These are phyloP conservation scores for Dothistroma septosporum DNA, from an alignment of 2,329 filamentous ascomycete genomes.

Conservation along the genomic window DNA sequence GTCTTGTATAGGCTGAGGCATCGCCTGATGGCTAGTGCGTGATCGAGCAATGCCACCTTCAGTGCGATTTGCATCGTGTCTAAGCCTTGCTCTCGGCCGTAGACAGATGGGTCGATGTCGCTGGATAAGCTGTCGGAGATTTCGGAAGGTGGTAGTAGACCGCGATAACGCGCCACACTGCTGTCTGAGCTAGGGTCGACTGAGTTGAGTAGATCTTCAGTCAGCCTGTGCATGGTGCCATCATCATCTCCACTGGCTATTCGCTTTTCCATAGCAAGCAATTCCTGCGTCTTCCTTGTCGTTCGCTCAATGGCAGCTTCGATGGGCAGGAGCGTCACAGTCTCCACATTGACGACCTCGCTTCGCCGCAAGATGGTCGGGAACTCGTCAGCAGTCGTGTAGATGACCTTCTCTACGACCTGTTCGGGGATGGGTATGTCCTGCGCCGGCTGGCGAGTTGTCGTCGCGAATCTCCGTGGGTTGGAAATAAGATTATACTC, in stretches of 20 bases:
- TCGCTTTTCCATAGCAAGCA: constrained; percentile 70
- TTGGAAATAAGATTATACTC: constrained; percentile 79
- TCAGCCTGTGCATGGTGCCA: constrained; percentile 58
- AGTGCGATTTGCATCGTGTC: constrained; percentile 70
- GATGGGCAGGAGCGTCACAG: constrained; percentile 65
- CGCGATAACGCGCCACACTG: constrained; percentile 73
- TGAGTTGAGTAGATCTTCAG: constrained; percentile 72
- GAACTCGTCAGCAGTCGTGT: constrained; percentile 78
- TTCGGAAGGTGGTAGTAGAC: constrained; percentile 57
- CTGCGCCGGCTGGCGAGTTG: constrained; percentile 61
- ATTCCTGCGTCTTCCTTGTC: constrained; percentile 82
- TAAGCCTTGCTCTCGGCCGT: constrained; percentile 35
- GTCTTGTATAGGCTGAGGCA: constrained; percentile 64
- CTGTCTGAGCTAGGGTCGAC: constrained; percentile 70
- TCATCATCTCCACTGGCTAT: constrained; percentile 59
- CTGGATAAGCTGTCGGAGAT: constrained; percentile 41
- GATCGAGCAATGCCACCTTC: constrained; percentile 80
- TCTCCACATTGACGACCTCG: constrained; percentile 69
- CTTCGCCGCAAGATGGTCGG: constrained; percentile 86
- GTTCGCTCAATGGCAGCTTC: constrained; percentile 90
- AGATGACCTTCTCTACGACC: constrained; percentile 77
- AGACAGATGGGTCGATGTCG: constrained; percentile 27
- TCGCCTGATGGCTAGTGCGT: constrained; percentile 81
- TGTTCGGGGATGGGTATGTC: constrained; percentile 66
- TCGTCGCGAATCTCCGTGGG: constrained; percentile 74